Evolutionary conservation across 257 asterid genomes (phyloP).

Genomic region (Solanum phureja): DNA sequence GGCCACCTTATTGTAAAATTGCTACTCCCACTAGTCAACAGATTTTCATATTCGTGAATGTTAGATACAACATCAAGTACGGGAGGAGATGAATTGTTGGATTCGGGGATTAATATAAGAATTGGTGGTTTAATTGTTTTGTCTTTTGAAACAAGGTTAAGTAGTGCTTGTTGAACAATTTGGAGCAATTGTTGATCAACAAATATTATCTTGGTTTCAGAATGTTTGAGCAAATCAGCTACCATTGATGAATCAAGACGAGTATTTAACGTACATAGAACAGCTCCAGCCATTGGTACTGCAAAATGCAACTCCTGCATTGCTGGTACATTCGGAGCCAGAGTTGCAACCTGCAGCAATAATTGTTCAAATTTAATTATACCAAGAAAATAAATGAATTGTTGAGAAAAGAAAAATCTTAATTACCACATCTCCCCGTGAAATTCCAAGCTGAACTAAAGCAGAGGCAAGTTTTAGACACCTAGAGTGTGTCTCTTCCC

Average conservation of each 20-base stretch:
- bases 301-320: conserved; percentile 2
- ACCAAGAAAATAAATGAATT: neutral
- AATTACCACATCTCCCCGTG: neutral
- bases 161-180: conserved; percentile 18
- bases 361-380: neutral
- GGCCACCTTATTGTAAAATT: conserved; percentile 14
- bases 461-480: conserved; percentile 29
- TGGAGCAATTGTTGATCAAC: neutral
- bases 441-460: conserved; percentile 13
- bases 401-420: neutral
- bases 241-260: conserved; percentile 22
- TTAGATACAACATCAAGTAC: no score
- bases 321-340: conserved; percentile 36
- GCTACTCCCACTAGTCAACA: conserved; percentile 5
- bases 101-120: neutral
- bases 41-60: conserved; percentile 1
- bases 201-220: neutral
- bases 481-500: conserved; percentile 20
- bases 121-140: conserved; percentile 6
- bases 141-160: conserved; percentile 4
- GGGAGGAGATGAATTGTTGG: no score
- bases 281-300: neutral
- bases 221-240: conserved; percentile 15
- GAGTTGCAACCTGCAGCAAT: conserved; percentile 14
- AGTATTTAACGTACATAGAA: conserved; percentile 20